These are phyloP conservation scores for Russula brevipes DNA, from an alignment of 768 basidiomycete genomes.

Conservation along the genomic window DNA sequence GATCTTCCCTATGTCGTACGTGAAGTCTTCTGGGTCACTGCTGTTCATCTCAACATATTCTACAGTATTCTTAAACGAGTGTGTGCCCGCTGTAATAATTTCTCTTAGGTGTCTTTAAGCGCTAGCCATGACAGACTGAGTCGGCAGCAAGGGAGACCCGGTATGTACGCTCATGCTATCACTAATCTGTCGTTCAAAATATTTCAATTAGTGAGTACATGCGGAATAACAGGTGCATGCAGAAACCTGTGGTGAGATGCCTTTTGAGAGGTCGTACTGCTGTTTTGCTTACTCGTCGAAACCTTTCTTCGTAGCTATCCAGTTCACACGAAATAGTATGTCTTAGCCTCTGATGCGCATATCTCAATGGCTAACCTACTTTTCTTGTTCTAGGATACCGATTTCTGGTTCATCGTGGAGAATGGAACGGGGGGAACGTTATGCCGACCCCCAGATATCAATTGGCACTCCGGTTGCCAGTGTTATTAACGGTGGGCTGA, in stretches of 20 bases:
- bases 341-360: neutral
- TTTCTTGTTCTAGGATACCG: neutral
- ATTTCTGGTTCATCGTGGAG: too few species aligned
- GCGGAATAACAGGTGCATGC: neutral
- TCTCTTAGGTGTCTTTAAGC: constrained; percentile 4
- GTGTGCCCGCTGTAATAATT: neutral
- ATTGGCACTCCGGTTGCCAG: too few species aligned
- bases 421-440: too few species aligned
- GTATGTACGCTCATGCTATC: neutral
- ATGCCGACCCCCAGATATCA: too few species aligned
- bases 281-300: neutral
- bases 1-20: constrained; percentile 10
- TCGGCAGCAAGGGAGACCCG: neutral
- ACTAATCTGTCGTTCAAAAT: neutral
- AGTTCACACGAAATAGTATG: neutral
- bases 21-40: neutral
- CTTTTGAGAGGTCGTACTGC: neutral
- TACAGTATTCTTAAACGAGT: neutral
- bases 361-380: neutral
- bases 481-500: too few species aligned
- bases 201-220: neutral
- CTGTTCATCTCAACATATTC: neutral
- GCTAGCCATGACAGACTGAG: neutral
- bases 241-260: constrained; percentile 3
- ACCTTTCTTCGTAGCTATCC: neutral